Evolutionary conservation across 1,284 basidiomycete genomes (phyloP).

Genomic region (Malassezia yamatoensis): DNA sequence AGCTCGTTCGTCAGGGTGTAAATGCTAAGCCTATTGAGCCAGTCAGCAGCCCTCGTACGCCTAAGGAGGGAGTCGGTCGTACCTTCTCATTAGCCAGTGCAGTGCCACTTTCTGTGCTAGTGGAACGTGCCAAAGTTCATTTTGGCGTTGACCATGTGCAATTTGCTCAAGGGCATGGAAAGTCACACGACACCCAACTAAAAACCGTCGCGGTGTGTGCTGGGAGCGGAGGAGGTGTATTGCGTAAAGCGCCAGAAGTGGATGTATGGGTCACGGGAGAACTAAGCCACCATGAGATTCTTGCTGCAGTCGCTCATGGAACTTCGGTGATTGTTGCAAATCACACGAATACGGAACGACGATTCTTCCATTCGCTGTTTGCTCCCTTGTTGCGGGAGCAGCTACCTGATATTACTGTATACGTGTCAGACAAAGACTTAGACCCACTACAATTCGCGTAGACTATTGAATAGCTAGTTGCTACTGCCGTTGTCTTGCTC

Average conservation of each 20-base stretch:
- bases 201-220: slow-evolving; percentile 36
- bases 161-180: slow-evolving; percentile 20
- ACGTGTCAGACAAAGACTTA: slow-evolving; percentile 11
- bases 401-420: neutral
- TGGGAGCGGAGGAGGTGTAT: slow-evolving; percentile 36
- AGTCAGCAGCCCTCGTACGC: slow-evolving; percentile 11
- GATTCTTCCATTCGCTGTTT: slow-evolving; percentile 11
- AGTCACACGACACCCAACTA: slow-evolving; percentile 18
- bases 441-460: slow-evolving; percentile 9
- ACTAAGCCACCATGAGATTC: slow-evolving; percentile 40
- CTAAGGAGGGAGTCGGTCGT: slow-evolving; percentile 11
- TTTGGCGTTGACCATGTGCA: slow-evolving; percentile 7
- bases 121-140: slow-evolving; percentile 2
- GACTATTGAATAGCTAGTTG: neutral
- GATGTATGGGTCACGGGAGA: slow-evolving; percentile 44
- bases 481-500: neutral
- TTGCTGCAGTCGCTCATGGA: slow-evolving; percentile 36
- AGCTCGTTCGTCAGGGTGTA: neutral
- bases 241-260: slow-evolving; percentile 22
- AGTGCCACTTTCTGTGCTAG: neutral
- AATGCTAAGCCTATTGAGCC: slow-evolving; percentile 8
- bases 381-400: slow-evolving; percentile 1
- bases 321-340: slow-evolving; percentile 38
- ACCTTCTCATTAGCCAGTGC: neutral
- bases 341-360: slow-evolving; percentile 43